Evolutionary conservation across 2,329 filamentous ascomycete genomes (phyloP).

Genomic region (Capronia coronata): DNA sequence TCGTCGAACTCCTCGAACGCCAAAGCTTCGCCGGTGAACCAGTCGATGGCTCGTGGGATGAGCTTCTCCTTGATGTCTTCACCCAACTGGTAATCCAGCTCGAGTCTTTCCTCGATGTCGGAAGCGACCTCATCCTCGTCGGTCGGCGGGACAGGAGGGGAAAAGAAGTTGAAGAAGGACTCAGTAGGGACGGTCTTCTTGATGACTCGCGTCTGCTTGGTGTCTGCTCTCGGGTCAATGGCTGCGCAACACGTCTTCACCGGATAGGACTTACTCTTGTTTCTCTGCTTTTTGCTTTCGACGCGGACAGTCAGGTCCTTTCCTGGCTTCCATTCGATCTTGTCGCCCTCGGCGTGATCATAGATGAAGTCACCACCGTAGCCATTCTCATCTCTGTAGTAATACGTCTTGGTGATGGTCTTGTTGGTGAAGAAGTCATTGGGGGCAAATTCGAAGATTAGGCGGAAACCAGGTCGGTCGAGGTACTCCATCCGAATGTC

Average conservation of each 20-base stretch:
- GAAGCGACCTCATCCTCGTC: conserved; percentile 67
- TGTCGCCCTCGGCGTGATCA: conserved; percentile 95
- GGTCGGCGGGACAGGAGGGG: conserved; percentile 77
- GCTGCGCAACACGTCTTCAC: conserved; percentile 12
- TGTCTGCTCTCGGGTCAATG: conserved; percentile 55
- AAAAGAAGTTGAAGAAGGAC: conserved; percentile 99
- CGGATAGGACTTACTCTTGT: conserved; percentile 75
- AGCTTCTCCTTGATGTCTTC: conserved; percentile 99
- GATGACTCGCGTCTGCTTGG: conserved; percentile 96
- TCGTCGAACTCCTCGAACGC: conserved; percentile 92
- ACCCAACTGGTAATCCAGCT: conserved; percentile 96
- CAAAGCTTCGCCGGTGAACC: conserved; percentile 97
- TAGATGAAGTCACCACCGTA: conserved; percentile 99
- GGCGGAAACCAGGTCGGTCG: conserved; percentile 92
- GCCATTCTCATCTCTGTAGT: conserved; percentile 96
- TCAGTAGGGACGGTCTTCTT: conserved; percentile 99
- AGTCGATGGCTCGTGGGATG: conserved; percentile 95
- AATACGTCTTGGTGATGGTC: conserved; percentile 95
- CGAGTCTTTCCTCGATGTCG: conserved; percentile 94
- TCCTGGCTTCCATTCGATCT: conserved; percentile 91
- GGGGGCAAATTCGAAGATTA: conserved; percentile 93
- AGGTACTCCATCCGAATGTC: conserved; percentile 99
- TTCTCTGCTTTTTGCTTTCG: conserved; percentile 99
- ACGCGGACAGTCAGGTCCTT: conserved; percentile 91
- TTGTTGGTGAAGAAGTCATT: conserved; percentile 99